Percentiles rank a stretch among this genome's conserved stretches.
phyloP scores from a whole-genome alignment of 2,329 filamentous ascomycete genomes.

The Monosporascus sp. region DNA sequence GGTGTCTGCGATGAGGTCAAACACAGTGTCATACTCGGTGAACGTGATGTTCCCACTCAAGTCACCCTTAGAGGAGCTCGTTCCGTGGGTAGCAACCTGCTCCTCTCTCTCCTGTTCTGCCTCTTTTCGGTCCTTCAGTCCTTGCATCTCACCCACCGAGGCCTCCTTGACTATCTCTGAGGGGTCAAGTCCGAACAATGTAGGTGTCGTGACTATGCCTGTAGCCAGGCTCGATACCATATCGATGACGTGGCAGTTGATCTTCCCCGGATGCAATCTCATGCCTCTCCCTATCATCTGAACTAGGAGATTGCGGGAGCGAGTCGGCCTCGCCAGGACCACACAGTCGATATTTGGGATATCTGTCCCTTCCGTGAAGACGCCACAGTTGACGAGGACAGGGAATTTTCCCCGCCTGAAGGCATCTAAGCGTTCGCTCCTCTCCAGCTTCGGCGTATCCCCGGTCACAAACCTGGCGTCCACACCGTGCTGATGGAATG shows the following conservation, averaged over 20 bases:
- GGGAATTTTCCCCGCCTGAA: slow-evolving; percentile 77
- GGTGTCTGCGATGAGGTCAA: slow-evolving; percentile 81
- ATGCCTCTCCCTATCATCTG: slow-evolving; percentile 98
- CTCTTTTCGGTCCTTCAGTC: slow-evolving; percentile 45
- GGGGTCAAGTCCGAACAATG: slow-evolving; percentile 88
- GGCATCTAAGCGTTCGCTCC: slow-evolving; percentile 65
- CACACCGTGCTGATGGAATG: slow-evolving; percentile 72
- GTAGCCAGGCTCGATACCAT: slow-evolving; percentile 83
- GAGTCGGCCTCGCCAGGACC: slow-evolving; percentile 79
- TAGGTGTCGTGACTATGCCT: slow-evolving; percentile 86
- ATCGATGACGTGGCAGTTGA: slow-evolving; percentile 91
- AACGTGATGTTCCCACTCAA: slow-evolving; percentile 58
- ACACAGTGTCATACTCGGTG: slow-evolving; percentile 87
- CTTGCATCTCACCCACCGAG: slow-evolving; percentile 56
- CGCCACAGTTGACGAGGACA: slow-evolving; percentile 88
- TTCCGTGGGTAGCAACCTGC: slow-evolving; percentile 8
- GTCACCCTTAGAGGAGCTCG: neutral
- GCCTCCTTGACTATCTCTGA: slow-evolving; percentile 67
- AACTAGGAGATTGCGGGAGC: slow-evolving; percentile 86
- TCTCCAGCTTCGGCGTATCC: slow-evolving; percentile 64
- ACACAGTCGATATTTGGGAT: slow-evolving; percentile 97
- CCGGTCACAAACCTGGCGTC: slow-evolving; percentile 87
- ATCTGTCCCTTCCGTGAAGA: slow-evolving; percentile 96
- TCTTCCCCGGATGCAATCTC: slow-evolving; percentile 73
- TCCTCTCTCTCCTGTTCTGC: slow-evolving; percentile 33